Base-by-base conservation (phyloP, 179 eudicot genomes). In the Sideroxylon spinosum region DNA sequence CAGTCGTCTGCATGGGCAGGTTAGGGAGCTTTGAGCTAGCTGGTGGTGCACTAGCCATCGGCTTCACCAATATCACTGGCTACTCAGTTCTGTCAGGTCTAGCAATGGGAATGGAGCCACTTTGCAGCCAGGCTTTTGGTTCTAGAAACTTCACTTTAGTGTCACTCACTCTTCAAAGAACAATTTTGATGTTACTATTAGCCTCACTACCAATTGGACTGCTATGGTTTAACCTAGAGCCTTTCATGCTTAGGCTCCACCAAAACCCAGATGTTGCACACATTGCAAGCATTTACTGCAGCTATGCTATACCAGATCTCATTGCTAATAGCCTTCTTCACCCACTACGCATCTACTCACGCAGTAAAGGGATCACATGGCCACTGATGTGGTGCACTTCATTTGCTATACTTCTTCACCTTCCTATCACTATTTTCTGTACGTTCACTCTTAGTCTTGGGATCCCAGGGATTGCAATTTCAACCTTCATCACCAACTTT, bases 81-180 rank as follows among this genome's bases (percentile, higher is more conserved):
- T 91, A 94, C 89, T 94, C 98, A 12, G 91, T 94, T 77, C 84
- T 93, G 32, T 90, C 89, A 32, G 98, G 98, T 53, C 85, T 93
- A 68, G 93, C 98, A 79, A 86, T 85, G 91, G 98, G 98, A 53
- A 90, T 93, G 95, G 98, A 93, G 79, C 98, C 98, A 56, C 84
- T 93, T 22, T 93, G 97, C 78, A 92, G 97, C 93, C 98, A 93
- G 79, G 98, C 92, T 56, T 89, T 85, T 77, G 98, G 98, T 56
- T 92, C 97, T 50, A 82, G 81, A 74, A 93, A 93, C 82, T 77
- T 82, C 32, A 59, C 85, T 19, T 75, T 92, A 79, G 81, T 81
- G 20, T 81, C 84, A 62, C 83, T 84, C 60, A 86, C 90, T 9
- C 78, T 93, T 62, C 89, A 79, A 75, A 85, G 92, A 87, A 93